Conservation (phyloP, 2,329 filamentous ascomycete genomes). For the Madurella mycetomatis region DNA sequence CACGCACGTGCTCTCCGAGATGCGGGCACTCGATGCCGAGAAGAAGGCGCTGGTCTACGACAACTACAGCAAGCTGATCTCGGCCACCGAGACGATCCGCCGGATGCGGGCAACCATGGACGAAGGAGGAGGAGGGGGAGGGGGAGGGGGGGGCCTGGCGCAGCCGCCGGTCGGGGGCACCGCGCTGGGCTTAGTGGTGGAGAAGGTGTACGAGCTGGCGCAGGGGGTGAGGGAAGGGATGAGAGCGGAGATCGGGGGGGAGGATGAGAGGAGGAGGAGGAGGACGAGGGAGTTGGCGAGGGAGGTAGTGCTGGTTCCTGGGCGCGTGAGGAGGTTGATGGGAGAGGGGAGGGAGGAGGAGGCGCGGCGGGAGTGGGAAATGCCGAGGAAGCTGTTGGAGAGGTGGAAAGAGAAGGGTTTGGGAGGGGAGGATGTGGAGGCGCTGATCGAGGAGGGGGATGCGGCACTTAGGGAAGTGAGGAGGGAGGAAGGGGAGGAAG, state of each 20-base stretch:
- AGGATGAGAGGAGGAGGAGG: conserved; percentile 26
- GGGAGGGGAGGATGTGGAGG: conserved; percentile 52
- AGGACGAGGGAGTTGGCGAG: conserved; percentile 53
- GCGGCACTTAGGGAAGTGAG: conserved; percentile 29
- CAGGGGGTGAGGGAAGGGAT: conserved; percentile 50
- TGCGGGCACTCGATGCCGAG: conserved; percentile 86
- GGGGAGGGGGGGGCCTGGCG: conserved; percentile 56
- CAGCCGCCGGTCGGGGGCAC: conserved; percentile 61
- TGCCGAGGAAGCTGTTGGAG: conserved; percentile 48
- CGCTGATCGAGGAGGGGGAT: conserved; percentile 52
- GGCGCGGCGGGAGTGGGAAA: conserved; percentile 54
- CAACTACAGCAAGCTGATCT: conserved; percentile 95
- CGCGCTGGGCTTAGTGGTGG: conserved; percentile 68
- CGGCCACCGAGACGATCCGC: conserved; percentile 90
- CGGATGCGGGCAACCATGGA: conserved; percentile 79
- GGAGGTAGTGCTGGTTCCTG: conserved; percentile 59
- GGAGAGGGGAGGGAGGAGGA: conserved; percentile 56
- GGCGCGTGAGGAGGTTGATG: conserved; percentile 54
- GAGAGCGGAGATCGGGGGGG: conserved; percentile 34
- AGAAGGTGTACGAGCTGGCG: conserved; percentile 65
- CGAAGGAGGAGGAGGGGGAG: conserved; percentile 66
- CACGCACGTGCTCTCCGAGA: conserved; percentile 70
- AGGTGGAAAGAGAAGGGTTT: conserved; percentile 52
- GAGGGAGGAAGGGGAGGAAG: conserved; percentile 21
- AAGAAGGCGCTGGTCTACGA: conserved; percentile 97